Evolutionary conservation across 2,329 filamentous ascomycete genomes (phyloP).

Genomic region (Myriosclerotinia scirpicola): DNA sequence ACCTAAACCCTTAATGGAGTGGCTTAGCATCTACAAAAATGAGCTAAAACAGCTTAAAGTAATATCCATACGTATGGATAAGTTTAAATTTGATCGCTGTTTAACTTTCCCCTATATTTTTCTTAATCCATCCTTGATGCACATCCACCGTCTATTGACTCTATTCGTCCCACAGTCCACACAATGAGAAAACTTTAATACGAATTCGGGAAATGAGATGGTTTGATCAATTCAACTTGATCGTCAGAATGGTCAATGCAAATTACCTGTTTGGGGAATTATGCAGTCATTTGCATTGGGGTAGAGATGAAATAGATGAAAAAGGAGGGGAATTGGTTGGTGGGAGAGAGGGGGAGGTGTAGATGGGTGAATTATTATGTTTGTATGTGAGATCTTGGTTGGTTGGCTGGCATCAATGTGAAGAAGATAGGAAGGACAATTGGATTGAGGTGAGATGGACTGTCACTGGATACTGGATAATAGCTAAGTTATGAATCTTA

Average conservation of each 20-base stretch:
- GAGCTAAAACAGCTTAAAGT: not conserved
- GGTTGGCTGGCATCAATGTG: too few species aligned
- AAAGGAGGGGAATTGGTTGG: not conserved
- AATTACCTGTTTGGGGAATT: not conserved
- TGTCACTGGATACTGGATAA: not conserved
- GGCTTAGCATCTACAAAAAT: constrained; percentile 2
- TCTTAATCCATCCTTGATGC: not conserved
- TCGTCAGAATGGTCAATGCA: not conserved
- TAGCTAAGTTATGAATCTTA: not conserved
- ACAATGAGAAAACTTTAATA: not conserved
- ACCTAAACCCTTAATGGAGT: not conserved
- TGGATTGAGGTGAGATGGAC: not conserved
- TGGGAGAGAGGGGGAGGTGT: too few species aligned
- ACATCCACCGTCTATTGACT: constrained; percentile 8
- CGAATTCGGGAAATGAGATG: constrained; percentile 13
- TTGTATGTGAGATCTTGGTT: too few species aligned
- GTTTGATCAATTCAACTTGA: not conserved
- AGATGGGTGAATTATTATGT: not conserved
- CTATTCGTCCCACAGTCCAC: not conserved
- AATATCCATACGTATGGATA: too few species aligned
- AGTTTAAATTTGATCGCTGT: too few species aligned
- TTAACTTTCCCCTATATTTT: too few species aligned
- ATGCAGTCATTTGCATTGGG: not conserved
- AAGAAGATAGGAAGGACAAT: not conserved
- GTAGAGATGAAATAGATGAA: not conserved